Evolutionary conservation across 2,329 filamentous ascomycete genomes (phyloP).

Genomic region (Fusarium sororula): DNA sequence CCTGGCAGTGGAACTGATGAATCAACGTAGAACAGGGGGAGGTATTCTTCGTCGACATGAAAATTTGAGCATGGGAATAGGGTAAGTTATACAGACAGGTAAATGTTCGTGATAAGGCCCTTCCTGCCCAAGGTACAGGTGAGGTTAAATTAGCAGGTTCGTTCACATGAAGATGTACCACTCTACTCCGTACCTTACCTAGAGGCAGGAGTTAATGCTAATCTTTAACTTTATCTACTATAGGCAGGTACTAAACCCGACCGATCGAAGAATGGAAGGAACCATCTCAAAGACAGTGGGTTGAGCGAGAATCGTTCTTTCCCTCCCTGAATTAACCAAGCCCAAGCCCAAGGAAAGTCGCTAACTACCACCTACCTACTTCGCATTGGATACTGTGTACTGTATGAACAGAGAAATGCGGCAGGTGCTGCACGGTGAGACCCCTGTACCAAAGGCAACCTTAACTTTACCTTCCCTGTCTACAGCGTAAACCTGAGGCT

Average conservation of each 20-base stretch:
- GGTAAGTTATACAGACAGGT: neutral
- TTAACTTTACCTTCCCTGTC: conserved; percentile 28
- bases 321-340: neutral
- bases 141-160: neutral
- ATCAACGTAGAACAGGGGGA: neutral
- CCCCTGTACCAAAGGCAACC: conserved; percentile 21
- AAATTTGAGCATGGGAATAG: neutral
- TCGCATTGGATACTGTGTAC: neutral
- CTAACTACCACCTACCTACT: neutral
- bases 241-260: neutral
- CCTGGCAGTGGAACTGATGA: conserved; percentile 9
- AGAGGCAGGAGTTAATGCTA: conserved; percentile 16
- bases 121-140: neutral
- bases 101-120: neutral
- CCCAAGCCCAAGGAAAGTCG: neutral
- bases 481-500: conserved; percentile 30
- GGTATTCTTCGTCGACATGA: neutral
- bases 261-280: neutral
- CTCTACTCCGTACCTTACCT: neutral
- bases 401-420: neutral
- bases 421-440: conserved; percentile 2
- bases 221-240: conserved; percentile 25
- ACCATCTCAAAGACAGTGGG: neutral
- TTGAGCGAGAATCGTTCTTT: neutral
- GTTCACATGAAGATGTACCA: neutral